Conservation (phyloP, 192 early-diverging fungal species). For the Anaeromyces robustus region DNA sequence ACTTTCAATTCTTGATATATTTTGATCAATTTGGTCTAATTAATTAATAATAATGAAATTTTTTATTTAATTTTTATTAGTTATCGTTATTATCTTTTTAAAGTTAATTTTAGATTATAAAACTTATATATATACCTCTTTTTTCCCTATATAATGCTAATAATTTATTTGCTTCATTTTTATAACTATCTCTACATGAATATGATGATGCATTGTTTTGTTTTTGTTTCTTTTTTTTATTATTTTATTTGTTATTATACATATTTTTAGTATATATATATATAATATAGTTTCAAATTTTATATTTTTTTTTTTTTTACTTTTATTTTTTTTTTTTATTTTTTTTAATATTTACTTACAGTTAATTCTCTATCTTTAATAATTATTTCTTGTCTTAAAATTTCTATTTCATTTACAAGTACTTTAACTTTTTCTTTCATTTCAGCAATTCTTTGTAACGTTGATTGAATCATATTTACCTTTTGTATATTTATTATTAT, state of each 20-base stretch:
- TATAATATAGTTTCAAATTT: too few species aligned
- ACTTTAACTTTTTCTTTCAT: slow-evolving; percentile 52
- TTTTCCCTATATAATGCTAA: slow-evolving; percentile 27
- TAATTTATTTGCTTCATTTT: slow-evolving; percentile 45
- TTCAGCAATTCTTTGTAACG: slow-evolving; percentile 35
- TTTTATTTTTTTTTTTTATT: not conserved
- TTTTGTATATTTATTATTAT: not conserved
- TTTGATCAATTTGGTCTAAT: slow-evolving; percentile 38
- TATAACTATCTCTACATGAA: slow-evolving; percentile 28
- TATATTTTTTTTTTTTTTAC: not conserved
- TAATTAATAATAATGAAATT: not conserved
- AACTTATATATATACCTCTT: slow-evolving; percentile 12
- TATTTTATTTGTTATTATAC: too few species aligned
- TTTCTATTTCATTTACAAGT: slow-evolving; percentile 45
- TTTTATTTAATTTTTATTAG: not conserved
- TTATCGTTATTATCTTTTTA: not conserved
- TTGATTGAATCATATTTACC: slow-evolving; percentile 41
- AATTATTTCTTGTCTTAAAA: slow-evolving; percentile 35
- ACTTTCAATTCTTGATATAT: slow-evolving; percentile 35
- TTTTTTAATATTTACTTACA: slow-evolving; percentile 4
- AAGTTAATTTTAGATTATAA: not conserved
- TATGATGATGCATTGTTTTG: slow-evolving; percentile 39
- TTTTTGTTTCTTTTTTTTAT: slow-evolving; percentile 19
- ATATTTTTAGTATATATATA: too few species aligned
- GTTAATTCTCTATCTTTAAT: slow-evolving; percentile 38